These are phyloP conservation scores for Vitis rotundifolia DNA, from an alignment of 164 flowering plant species.

Conservation along the genomic window DNA sequence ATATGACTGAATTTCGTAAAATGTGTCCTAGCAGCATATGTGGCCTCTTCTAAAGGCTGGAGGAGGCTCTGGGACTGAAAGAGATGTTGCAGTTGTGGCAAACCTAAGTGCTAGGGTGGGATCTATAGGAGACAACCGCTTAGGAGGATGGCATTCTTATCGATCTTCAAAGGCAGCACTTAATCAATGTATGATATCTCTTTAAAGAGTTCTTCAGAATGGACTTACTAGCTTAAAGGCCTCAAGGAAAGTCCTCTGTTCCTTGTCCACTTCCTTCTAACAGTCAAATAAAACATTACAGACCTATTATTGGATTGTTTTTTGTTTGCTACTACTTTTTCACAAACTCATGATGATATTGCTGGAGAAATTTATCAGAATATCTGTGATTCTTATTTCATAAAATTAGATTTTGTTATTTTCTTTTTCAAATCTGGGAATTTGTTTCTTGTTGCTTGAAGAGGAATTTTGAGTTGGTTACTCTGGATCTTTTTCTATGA, in stretches of 20 bases:
- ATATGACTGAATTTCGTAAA: neutral
- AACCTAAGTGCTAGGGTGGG: slow-evolving; percentile 95
- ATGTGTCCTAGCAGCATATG: slow-evolving; percentile 63
- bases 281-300: too few relatives aligned
- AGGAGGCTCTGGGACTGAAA: slow-evolving; percentile 61
- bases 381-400: too few relatives aligned
- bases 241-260: neutral
- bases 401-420: too few relatives aligned
- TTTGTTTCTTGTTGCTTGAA: neutral
- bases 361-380: neutral
- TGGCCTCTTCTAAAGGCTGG: slow-evolving; percentile 94
- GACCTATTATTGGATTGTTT: too few relatives aligned
- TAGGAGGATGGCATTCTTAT: slow-evolving; percentile 99
- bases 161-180: slow-evolving; percentile 91
- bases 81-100: slow-evolving; percentile 79
- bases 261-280: neutral
- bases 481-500: neutral
- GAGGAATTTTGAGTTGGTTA: neutral
- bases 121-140: slow-evolving; percentile 81
- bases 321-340: too few relatives aligned
- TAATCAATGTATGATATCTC: slow-evolving; percentile 67
- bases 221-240: neutral
- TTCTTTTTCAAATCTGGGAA: neutral
- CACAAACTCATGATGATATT: neutral
- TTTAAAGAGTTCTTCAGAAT: neutral